These are phyloP conservation scores for Neofusicoccum umdonicola DNA, from an alignment of 2,329 filamentous ascomycete genomes.

Conservation along the genomic window DNA sequence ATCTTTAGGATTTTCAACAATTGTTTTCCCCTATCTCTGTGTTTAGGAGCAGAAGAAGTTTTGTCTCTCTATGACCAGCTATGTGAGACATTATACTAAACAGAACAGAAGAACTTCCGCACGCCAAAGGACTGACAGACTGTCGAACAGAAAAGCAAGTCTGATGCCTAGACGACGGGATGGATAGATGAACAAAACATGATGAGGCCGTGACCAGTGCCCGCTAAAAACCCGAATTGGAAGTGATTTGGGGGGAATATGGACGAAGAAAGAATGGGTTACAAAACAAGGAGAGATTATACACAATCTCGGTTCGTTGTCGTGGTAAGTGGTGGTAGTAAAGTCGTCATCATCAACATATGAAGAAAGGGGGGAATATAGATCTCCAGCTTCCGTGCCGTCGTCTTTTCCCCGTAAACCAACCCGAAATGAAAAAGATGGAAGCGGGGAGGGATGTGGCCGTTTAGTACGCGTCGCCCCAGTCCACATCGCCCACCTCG, in stretches of 20 bases:
- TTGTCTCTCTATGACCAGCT: not conserved
- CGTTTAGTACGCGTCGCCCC: constrained; percentile 12
- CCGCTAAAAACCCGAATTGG: not conserved
- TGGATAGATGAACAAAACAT: too few species aligned
- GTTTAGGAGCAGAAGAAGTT: not conserved
- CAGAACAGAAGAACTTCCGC: not conserved
- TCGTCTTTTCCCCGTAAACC: not conserved
- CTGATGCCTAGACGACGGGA: not conserved
- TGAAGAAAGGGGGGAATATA: not conserved
- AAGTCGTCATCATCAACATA: constrained; percentile 1
- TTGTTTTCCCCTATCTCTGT: not conserved
- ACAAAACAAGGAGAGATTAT: not conserved
- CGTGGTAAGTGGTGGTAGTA: not conserved
- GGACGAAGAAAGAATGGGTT: not conserved
- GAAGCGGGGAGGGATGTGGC: too few species aligned
- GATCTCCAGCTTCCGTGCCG: not conserved
- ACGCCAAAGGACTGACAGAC: not conserved
- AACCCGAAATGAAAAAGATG: not conserved
- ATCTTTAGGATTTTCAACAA: not conserved
- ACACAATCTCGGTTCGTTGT: constrained; percentile 9
- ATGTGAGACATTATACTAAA: not conserved
- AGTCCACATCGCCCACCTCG: constrained; percentile 25
- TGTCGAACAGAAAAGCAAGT: not conserved
- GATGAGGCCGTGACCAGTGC: not conserved
- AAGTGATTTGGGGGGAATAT: not conserved